phyloP scores from a whole-genome alignment of 1,139 yeast species.

The Zygosaccharomyces pseudobailii region DNA sequence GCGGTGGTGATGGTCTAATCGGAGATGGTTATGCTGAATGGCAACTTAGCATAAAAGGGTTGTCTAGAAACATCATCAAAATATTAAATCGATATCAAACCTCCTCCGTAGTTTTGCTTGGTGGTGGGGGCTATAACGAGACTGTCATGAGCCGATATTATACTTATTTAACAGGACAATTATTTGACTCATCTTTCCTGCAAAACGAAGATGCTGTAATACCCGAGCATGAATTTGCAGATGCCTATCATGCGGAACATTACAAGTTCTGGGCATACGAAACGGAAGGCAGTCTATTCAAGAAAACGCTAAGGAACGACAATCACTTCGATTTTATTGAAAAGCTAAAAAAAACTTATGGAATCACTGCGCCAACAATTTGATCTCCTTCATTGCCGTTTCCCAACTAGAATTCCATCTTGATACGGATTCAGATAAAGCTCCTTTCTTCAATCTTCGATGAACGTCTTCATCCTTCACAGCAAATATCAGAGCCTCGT shows the following conservation, averaged over 20 bases:
- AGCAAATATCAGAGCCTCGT: slow-evolving; percentile 43
- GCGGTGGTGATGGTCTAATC: slow-evolving; percentile 69
- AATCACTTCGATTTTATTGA: slow-evolving; percentile 13
- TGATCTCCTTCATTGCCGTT: slow-evolving; percentile 23
- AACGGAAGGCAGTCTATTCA: slow-evolving; percentile 26
- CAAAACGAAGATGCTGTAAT: slow-evolving; percentile 36
- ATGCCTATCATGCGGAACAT: slow-evolving; percentile 44
- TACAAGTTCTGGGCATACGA: slow-evolving; percentile 47
- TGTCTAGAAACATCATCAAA: slow-evolving; percentile 37
- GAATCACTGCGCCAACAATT: slow-evolving; percentile 12
- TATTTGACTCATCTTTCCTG: slow-evolving; percentile 13
- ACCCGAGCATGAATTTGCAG: slow-evolving; percentile 50
- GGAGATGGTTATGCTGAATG: slow-evolving; percentile 60
- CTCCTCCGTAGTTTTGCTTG: slow-evolving; percentile 47
- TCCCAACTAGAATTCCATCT: slow-evolving; percentile 83
- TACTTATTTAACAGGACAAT: slow-evolving; percentile 49
- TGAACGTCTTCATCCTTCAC: slow-evolving; percentile 41
- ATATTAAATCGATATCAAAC: slow-evolving; percentile 33
- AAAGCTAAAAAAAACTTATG: slow-evolving; percentile 5
- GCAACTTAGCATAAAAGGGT: slow-evolving; percentile 58
- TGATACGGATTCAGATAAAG: slow-evolving; percentile 55
- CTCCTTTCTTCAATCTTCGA: slow-evolving; percentile 55
- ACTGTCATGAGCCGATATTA: slow-evolving; percentile 62
- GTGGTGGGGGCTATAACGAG: slow-evolving; percentile 77
- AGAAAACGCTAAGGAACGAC: slow-evolving; percentile 22